phyloP scores from a whole-genome alignment of 148 eudicot species.

The Tetragonia tetragonoides region DNA sequence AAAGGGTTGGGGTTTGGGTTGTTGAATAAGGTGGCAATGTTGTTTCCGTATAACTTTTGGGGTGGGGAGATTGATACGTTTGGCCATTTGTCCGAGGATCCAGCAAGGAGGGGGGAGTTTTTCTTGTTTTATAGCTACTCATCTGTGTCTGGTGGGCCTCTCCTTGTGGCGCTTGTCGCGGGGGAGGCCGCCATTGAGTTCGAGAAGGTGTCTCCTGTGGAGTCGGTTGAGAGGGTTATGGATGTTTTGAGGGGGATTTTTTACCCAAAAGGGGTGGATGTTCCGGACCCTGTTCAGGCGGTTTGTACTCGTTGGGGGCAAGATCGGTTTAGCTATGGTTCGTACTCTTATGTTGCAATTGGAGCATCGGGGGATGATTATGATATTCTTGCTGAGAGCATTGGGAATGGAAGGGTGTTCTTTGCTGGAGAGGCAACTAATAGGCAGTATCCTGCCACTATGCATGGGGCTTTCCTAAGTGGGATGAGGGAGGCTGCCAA shows the following conservation, averaged over 20 bases:
- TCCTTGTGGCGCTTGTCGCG: constrained; percentile 90
- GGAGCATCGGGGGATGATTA: constrained; percentile 97
- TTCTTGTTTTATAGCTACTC: constrained; percentile 90
- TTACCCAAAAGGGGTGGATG: constrained; percentile 83
- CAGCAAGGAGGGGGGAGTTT: constrained; percentile 85
- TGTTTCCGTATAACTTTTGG: constrained; percentile 95
- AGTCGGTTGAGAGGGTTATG: constrained; percentile 70
- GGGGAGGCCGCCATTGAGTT: constrained; percentile 93
- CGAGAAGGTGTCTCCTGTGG: constrained; percentile 76
- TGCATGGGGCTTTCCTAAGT: constrained; percentile 98
- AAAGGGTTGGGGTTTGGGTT: constrained; percentile 87
- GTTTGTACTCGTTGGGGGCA: constrained; percentile 98
- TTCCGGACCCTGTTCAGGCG: constrained; percentile 80
- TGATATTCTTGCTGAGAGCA: constrained; percentile 83
- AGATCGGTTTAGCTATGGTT: constrained; percentile 73
- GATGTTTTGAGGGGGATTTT: constrained; percentile 78
- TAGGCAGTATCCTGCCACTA: constrained; percentile 92
- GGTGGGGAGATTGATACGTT: constrained; percentile 94
- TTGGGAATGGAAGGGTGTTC: constrained; percentile 75
- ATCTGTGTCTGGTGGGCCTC: constrained; percentile 88
- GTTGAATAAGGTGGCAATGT: constrained; percentile 91
- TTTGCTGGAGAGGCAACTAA: constrained; percentile 98
- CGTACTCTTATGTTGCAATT: constrained; percentile 84
- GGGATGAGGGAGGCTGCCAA: constrained; percentile 99
- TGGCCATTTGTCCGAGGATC: constrained; percentile 78